A percentile compares a stretch with the other conserved stretches of the same genome.
Evolutionary conservation across 2,329 filamentous ascomycete genomes (phyloP).

Genomic region (Ceratocystis diversiconidia): DNA sequence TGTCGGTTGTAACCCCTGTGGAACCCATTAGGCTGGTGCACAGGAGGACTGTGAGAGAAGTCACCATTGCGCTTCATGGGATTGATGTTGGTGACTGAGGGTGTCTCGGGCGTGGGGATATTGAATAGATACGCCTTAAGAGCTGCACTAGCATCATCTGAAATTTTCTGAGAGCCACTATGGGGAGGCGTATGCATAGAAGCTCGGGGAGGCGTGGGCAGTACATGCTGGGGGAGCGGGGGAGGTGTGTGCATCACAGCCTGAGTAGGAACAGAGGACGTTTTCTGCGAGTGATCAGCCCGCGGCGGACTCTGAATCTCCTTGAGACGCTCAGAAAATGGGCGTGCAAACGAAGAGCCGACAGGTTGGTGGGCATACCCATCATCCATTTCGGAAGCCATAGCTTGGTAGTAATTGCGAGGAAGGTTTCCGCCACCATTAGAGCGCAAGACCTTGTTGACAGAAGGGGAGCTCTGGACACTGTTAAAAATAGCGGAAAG

Average conservation of each 20-base stretch:
- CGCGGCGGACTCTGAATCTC: constrained; percentile 11
- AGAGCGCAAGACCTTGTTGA: constrained; percentile 11
- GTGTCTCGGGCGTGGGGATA: constrained; percentile 11
- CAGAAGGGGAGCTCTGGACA: constrained; percentile 15
- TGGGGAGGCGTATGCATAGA: constrained; percentile 13
- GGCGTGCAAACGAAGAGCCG: constrained; percentile 11
- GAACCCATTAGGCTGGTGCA: constrained; percentile 3
- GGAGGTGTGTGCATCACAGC: constrained; percentile 10
- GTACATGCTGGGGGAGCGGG: neutral
- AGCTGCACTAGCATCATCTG: constrained; percentile 32
- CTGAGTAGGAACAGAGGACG: neutral
- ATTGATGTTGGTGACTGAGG: neutral
- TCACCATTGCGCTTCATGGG: constrained; percentile 6
- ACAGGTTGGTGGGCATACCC: constrained; percentile 8
- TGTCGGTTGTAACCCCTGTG: neutral
- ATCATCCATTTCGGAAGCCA: constrained; percentile 13
- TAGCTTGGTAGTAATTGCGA: constrained; percentile 14
- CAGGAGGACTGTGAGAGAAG: neutral
- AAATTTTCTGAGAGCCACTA: constrained; percentile 3
- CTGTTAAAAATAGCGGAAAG: constrained; percentile 12
- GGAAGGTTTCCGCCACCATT: neutral
- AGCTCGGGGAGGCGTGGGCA: constrained; percentile 10
- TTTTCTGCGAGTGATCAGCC: neutral
- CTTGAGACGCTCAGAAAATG: constrained; percentile 12
- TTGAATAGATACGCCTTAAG: constrained; percentile 44